Conservation (phyloP, 2,329 filamentous ascomycete species). For the Fusarium protoensiforme region DNA sequence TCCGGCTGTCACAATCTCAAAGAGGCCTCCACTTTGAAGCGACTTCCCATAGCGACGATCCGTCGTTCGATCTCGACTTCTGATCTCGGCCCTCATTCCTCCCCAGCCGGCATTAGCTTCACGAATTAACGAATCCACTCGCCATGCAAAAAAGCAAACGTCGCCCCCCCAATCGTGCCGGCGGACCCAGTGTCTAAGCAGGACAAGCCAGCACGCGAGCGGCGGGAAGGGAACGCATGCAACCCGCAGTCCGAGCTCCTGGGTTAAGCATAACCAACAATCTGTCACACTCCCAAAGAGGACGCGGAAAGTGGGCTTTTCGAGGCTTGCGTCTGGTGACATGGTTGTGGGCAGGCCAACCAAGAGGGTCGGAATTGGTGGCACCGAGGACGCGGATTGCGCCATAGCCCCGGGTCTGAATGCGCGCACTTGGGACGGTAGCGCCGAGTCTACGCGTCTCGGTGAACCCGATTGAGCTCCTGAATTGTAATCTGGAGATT, state of each 20-base stretch:
- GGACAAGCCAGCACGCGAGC: not conserved
- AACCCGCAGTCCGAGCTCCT: not conserved
- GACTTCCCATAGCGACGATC: conserved; percentile 1
- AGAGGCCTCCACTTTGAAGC: not conserved
- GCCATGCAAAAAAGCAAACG: not conserved
- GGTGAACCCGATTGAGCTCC: not conserved
- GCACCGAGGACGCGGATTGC: conserved; percentile 1
- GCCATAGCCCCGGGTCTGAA: conserved; percentile 1
- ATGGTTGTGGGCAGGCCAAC: not conserved
- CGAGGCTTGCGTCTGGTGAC: not conserved
- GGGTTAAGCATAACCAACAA: not conserved
- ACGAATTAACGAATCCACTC: not conserved
- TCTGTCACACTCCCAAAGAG: not conserved
- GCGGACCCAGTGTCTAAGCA: not conserved
- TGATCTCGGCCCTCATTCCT: not conserved
- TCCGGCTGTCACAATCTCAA: not conserved
- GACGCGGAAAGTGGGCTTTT: not conserved
- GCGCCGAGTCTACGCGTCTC: not conserved
- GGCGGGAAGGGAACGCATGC: not conserved
- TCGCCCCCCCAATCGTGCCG: not conserved
- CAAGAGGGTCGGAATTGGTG: not conserved
- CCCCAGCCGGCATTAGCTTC: not conserved
- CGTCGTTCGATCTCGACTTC: not conserved
- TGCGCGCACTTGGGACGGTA: not conserved
- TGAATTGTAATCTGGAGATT: not conserved